Base-by-base conservation (phyloP, 2,329 filamentous ascomycete species). In the Teratosphaeria destructans region DNA sequence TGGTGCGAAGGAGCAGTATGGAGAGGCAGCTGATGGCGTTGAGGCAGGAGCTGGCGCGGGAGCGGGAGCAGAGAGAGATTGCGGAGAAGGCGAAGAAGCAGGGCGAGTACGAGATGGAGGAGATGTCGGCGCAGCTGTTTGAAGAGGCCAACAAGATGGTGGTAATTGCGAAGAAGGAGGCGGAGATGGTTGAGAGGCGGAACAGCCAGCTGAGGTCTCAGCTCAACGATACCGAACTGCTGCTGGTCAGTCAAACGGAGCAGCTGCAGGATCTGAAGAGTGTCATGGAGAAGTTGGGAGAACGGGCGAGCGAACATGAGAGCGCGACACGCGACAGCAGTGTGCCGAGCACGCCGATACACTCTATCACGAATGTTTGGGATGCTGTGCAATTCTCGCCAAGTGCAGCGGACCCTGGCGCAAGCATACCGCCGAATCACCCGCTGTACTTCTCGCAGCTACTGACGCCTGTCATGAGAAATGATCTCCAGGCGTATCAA, bases 111-210 rank as follows among this genome's bases (percentile, higher is more conserved):
- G 94, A 99, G 74, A 78, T 99, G 54, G 94, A 97, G 75, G 89
- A 85, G 57, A 75, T 99, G 64, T 97, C 94, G 0, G 86, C 90
- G 1, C 91, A 90, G 32, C 81, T 99, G n/a, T 99, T 99, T 64
- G 91, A 97, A 71, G 93, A 99, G 78, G 94, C 94, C 56, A 97
- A 99, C 77, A 92, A 88, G 74, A 97, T 99, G 93, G 94, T 99
- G 57, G 89, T 93, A 49, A 85, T 85, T 16, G 93, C 93, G 43
- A 90, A 95, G 62, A 85, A 84, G 64, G 90, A 96, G 67, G 87
- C 90, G 43, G 91, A 96, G 65, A 81, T 82, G 4, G 86, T 91
- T 60, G 88, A 88, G 70, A 68, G 66, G 62, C 90, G 90, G 71
- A 95, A 94, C 68, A 90, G 96, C 60, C 90, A 95, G 74, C 81